Conservation (phyloP, 805 yeast species). For the Wickerhamomyces silvicola region DNA sequence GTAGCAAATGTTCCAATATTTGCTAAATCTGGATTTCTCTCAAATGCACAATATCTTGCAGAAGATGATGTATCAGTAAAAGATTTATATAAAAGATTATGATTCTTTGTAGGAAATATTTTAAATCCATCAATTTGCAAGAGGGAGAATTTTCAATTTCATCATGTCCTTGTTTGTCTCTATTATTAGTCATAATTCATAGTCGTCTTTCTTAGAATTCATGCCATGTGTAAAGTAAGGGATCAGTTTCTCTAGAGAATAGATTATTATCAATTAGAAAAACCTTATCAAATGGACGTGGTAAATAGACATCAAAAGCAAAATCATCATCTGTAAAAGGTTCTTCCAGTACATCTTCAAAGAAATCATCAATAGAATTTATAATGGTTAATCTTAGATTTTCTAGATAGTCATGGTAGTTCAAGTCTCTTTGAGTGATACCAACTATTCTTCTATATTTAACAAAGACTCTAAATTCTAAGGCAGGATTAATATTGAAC, state of each 20-base stretch:
- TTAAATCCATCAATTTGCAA: too few species aligned
- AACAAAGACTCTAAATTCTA: constrained; percentile 88
- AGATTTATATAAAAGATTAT: too few species aligned
- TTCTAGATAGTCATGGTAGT: constrained; percentile 66
- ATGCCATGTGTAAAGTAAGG: constrained; percentile 78
- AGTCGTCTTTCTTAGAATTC: constrained; percentile 46
- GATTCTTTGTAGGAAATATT: too few species aligned
- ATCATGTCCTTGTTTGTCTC: constrained; percentile 63
- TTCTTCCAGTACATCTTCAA: constrained; percentile 38
- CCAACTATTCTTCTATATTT: constrained; percentile 58
- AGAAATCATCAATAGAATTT: constrained; percentile 47
- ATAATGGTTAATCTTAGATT: constrained; percentile 42
- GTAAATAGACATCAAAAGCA: constrained; percentile 78
- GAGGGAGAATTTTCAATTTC: too few species aligned
- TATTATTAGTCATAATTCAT: constrained; percentile 60
- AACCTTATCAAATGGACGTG: constrained; percentile 61
- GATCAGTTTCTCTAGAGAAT: constrained; percentile 69
- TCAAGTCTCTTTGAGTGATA: constrained; percentile 79
- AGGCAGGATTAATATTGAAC: constrained; percentile 78
- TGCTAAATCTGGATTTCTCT: too few species aligned
- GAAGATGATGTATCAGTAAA: too few species aligned
- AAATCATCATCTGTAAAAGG: constrained; percentile 50
- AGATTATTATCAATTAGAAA: constrained; percentile 85
- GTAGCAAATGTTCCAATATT: constrained; percentile 72
- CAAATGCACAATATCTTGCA: too few species aligned